Evolutionary conservation across 2,329 filamentous ascomycete genomes (phyloP), one percentile per base, ranked within the genome.

Genomic region (Pseudogymnoascus sp.): DNA sequence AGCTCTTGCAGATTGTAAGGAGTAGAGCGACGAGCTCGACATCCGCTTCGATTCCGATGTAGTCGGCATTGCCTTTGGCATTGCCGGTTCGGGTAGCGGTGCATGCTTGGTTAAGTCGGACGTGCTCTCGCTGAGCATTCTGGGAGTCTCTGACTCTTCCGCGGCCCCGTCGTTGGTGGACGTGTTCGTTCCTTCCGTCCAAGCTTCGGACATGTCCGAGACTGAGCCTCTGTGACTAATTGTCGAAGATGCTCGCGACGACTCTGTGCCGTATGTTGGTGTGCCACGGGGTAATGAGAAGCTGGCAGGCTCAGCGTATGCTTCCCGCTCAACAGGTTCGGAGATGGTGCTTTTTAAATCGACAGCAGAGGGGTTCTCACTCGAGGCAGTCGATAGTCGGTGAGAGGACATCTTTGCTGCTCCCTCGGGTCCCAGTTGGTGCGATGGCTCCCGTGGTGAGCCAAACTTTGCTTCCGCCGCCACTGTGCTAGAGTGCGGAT

Each of bases 11-110:
- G 87, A 89, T 50, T 84, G 83, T 23, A 89, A 76, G 33, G 88
- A 91, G 71, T 89, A 88, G 61, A 90, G 77, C 0, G 89, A 93
- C 7, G 87, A 90, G 65, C 88, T 82, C 23, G 89, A 92, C 72
- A 89, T 79, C 61, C 89, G 85, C 70, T 90, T 88, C 50, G 79
- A 79, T 40, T 87, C 78, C 21, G 83, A 81, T 15, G 81, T 81
- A 64, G 79, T 74, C 11, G 83, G 83, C 19, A 78, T 77, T 62
- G 77, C 77, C 42, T 77, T 71, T 59, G 75, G 75, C 66, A 79
- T 72, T 60, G 81, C 75, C 42, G 80, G 72, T 63, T 87, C 84
- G 60, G 82, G 78, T 60, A 82, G 74, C 23, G 66, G 64, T 13
- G 64, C 38, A 19, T 67, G 59, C 61, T 68, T 73, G 1, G 62